A percentile compares a stretch with the other conserved stretches of the same genome.
These are phyloP conservation scores for Tuber umbilicatum DNA, from an alignment of 495 filamentous ascomycete species.

Conservation along the genomic window DNA sequence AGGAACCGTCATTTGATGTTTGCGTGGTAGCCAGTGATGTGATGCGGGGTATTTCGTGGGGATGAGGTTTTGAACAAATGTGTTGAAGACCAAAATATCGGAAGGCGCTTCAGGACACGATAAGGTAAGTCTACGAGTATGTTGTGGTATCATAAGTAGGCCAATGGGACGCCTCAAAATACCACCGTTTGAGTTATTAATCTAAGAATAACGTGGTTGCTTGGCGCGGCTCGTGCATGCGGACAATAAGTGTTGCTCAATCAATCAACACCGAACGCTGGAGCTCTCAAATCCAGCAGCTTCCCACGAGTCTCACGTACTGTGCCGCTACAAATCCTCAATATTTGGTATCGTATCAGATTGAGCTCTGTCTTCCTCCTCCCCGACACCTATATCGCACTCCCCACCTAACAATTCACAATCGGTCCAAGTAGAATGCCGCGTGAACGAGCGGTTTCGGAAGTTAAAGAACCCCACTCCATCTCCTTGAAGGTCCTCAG, in stretches of 20 bases:
- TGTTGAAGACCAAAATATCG: not conserved
- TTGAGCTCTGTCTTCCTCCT: not conserved
- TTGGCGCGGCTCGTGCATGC: not conserved
- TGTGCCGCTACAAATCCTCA: not conserved
- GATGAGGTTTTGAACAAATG: not conserved
- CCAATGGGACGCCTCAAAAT: not conserved
- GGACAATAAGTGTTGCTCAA: not conserved
- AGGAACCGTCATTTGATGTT: slow-evolving; percentile 38
- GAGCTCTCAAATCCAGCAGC: not conserved
- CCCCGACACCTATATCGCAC: not conserved
- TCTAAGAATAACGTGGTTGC: not conserved
- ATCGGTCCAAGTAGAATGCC: slow-evolving; percentile 27
- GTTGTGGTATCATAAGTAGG: not conserved
- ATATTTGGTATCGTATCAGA: not conserved
- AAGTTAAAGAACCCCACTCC: slow-evolving; percentile 41
- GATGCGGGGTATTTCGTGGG: not conserved
- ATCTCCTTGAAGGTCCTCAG: slow-evolving; percentile 48
- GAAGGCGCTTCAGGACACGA: not conserved
- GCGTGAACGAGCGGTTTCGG: slow-evolving; percentile 39
- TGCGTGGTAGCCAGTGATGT: slow-evolving; percentile 4
- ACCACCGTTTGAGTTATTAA: not conserved
- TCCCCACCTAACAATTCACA: not conserved
- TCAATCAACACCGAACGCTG: not conserved
- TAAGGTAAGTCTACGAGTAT: not conserved
- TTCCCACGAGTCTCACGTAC: not conserved